These are phyloP conservation scores for Xerocomellus dryophilus DNA, from an alignment of 768 basidiomycete species.

Conservation along the genomic window DNA sequence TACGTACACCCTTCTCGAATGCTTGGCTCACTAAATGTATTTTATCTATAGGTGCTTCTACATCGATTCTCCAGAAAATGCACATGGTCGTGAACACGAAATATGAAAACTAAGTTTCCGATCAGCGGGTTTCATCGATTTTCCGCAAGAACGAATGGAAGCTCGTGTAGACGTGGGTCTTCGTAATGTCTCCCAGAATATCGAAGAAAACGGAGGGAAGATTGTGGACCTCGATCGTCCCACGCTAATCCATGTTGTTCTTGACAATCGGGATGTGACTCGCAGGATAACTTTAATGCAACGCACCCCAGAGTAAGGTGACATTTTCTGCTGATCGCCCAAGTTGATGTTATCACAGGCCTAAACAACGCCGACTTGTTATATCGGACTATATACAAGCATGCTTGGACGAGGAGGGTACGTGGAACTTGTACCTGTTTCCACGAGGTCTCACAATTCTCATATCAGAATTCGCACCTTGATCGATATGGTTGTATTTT, in stretches of 20 bases:
- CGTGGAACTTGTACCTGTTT: background rate
- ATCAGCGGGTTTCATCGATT: constrained; percentile 42
- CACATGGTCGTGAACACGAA: constrained; percentile 59
- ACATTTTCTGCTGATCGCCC: background rate
- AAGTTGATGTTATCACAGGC: constrained; percentile 43
- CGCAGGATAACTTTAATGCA: constrained; percentile 69
- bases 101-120: constrained; percentile 48
- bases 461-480: constrained; percentile 26
- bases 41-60: constrained; percentile 70
- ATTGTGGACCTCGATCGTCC: constrained; percentile 67
- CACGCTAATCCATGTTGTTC: constrained; percentile 80
- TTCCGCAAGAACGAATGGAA: background rate
- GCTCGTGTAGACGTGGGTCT: constrained; percentile 45
- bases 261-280: constrained; percentile 79
- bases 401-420: constrained; percentile 82
- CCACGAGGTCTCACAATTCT: constrained; percentile 2
- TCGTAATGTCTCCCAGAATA: constrained; percentile 43
- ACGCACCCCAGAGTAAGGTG: constrained; percentile 64
- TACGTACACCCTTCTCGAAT: constrained; percentile 34
- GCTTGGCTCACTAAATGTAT: background rate
- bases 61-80: constrained; percentile 78
- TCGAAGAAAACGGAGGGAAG: constrained; percentile 70
- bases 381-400: constrained; percentile 74
- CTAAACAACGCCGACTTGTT: constrained; percentile 76
- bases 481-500: background rate